Evolutionary conservation across 768 basidiomycete species (phyloP).

Genomic region (Cantharellus cinnabarinus): DNA sequence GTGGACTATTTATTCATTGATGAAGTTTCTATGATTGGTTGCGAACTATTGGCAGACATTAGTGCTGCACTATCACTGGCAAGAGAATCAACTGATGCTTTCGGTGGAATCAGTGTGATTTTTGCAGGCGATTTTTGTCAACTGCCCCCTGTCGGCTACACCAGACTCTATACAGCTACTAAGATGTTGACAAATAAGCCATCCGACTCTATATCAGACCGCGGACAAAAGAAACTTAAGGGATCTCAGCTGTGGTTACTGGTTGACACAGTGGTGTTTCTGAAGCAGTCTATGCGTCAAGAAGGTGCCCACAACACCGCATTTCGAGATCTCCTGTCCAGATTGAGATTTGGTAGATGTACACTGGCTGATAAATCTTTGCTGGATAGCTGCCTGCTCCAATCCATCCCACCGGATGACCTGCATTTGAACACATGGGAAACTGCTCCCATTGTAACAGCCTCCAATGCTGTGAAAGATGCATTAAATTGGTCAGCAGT

Average conservation of each 20-base stretch:
- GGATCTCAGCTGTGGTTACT: not conserved
- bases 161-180: not conserved
- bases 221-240: not conserved
- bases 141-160: conserved; percentile 1
- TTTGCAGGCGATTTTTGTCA: conserved; percentile 5
- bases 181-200: not conserved
- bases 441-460: not conserved
- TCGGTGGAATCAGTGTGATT: conserved; percentile 6
- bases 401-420: not conserved
- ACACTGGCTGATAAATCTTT: not conserved
- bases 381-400: not conserved
- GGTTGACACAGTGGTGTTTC: not conserved
- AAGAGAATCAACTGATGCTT: not conserved
- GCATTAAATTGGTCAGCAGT: not conserved
- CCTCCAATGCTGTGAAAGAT: conserved; percentile 4
- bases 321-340: not conserved
- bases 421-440: not conserved
- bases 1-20: conserved; percentile 8
- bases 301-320: not conserved
- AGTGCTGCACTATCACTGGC: not conserved
- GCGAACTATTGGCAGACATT: conserved; percentile 3
- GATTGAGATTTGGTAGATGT: not conserved
- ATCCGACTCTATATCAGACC: not conserved
- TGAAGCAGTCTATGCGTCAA: not conserved
- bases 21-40: conserved; percentile 6